Evolutionary conservation across 495 filamentous ascomycete species (phyloP).

Genomic region (Antarctomyces pellizariae): DNA sequence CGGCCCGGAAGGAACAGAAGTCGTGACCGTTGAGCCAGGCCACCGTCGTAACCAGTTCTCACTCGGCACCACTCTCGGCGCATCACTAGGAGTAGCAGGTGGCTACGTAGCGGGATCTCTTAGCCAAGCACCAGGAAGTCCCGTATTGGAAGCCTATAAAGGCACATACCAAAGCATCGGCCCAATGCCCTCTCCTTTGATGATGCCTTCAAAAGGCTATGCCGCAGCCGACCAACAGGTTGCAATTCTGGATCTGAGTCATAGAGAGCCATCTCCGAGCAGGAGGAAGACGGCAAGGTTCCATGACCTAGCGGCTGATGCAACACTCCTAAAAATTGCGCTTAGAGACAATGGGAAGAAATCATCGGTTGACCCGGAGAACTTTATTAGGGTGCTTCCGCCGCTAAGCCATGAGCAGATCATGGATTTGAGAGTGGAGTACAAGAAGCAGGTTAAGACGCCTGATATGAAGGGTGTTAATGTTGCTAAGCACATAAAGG

Average conservation of each 20-base stretch:
- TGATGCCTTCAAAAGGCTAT: slow-evolving; percentile 16
- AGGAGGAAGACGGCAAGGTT: slow-evolving; percentile 19
- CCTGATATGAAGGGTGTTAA: slow-evolving; percentile 66
- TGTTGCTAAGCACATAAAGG: slow-evolving; percentile 85
- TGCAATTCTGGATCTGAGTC: slow-evolving; percentile 9
- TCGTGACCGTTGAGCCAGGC: slow-evolving; percentile 18
- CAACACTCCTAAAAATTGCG: slow-evolving; percentile 46
- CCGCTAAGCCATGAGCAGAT: slow-evolving; percentile 67
- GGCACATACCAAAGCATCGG: slow-evolving; percentile 79
- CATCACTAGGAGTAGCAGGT: slow-evolving; percentile 19
- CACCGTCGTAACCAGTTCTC: slow-evolving; percentile 12
- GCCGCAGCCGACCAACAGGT: slow-evolving; percentile 6
- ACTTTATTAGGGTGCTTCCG: slow-evolving; percentile 66
- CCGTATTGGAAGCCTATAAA: slow-evolving; percentile 75
- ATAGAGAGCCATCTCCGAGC: slow-evolving; percentile 11
- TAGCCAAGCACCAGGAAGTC: slow-evolving; percentile 42
- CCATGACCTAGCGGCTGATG: slow-evolving; percentile 64
- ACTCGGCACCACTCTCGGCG: slow-evolving; percentile 25
- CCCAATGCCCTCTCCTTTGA: slow-evolving; percentile 67
- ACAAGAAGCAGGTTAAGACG: slow-evolving; percentile 68
- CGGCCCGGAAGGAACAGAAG: slow-evolving; percentile 15
- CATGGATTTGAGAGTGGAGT: slow-evolving; percentile 59
- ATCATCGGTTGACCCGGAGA: slow-evolving; percentile 36
- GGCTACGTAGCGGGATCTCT: slow-evolving; percentile 20
- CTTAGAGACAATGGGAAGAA: slow-evolving; percentile 46